phyloP scores from a whole-genome alignment of 148 eudicot species.

The Talinum fruticosum region DNA sequence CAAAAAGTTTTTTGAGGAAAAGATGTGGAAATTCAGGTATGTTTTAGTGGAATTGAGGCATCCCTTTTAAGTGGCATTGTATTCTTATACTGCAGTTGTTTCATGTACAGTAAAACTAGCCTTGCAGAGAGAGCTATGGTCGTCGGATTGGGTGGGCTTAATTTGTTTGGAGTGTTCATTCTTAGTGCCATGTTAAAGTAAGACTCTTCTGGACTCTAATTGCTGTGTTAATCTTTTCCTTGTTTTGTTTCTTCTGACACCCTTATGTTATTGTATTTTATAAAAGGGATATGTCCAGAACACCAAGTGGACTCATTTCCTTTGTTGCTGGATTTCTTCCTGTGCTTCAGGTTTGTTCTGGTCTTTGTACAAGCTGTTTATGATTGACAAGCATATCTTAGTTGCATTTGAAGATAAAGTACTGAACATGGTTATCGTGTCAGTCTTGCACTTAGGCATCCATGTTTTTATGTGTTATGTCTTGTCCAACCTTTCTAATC shows the following conservation, averaged over 20 bases:
- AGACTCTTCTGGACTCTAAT: conserved; percentile 18
- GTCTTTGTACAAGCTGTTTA: not conserved
- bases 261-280: conserved; percentile 19
- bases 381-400: not conserved
- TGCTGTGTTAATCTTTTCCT: conserved; percentile 5
- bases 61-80: not conserved
- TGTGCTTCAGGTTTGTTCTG: conserved; percentile 72
- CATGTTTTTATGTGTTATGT: not conserved
- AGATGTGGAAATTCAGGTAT: conserved; percentile 83
- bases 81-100: conserved; percentile 15
- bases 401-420: not conserved
- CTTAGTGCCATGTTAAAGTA: conserved; percentile 87
- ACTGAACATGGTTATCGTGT: too few relatives aligned
- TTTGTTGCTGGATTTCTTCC: conserved; percentile 78
- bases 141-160: conserved; percentile 83
- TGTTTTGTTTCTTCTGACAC: conserved; percentile 24
- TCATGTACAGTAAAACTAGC: conserved; percentile 68
- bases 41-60: conserved; percentile 6
- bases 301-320: conserved; percentile 68
- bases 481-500: not conserved
- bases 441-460: not conserved
- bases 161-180: conserved; percentile 79
- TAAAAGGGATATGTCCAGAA: conserved; percentile 56
- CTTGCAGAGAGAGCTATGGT: conserved; percentile 81
- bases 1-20: conserved; percentile 67